Base-by-base conservation (phyloP, 2,329 filamentous ascomycete species). In the Gaeumannomyces sp. region DNA sequence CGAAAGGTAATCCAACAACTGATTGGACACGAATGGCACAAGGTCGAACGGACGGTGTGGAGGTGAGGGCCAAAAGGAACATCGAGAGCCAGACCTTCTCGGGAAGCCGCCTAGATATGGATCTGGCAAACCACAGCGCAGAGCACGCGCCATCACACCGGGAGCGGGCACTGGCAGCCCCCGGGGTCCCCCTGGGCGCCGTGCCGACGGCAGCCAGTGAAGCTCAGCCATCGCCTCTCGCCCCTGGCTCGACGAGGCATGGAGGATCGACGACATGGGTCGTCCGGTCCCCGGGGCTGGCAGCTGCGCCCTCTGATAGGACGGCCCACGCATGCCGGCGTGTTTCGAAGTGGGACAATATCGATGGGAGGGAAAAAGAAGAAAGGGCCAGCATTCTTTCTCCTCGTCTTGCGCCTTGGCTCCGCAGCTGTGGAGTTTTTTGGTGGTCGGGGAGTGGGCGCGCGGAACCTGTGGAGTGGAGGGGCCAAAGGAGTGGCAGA, bases 201-300 rank as follows among this genome's bases (percentile, higher is more conserved):
- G 66, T 67, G 67, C 64, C 45, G 45, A n/a, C 45, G 45, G 45
- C 45, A 53, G 45, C 75, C 75, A 77, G 71, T 77, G 67, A 31
- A 33, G 69, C 70, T 71, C 70, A 72, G 75, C 72, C 73, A 74
- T 74, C 66, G 64, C 71, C 71, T 71, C 73, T 68, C 70, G 68
- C 67, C 70, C 70, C 70, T 70, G 70, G 68, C 66, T 72, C 75
- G 78, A 77, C 73, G 77, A 77, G 70, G 76, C 74, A 74, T 72
- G 69, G 71, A 72, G 73, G 75, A 74, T 73, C 70, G 69, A 66
- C 68, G 69, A 68, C 73, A 71, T 71, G 71, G 68, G 66, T 68
- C 69, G 71, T 14, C 38, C 19, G 60, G 58, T 56, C 56, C 38
- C 61, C 58, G 38, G 59, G 35, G 31, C 25, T 56, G 22, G 14